These are phyloP conservation scores for Picea sitchensis DNA, from an alignment of 75 land plant genomes.

Conservation along the genomic window DNA sequence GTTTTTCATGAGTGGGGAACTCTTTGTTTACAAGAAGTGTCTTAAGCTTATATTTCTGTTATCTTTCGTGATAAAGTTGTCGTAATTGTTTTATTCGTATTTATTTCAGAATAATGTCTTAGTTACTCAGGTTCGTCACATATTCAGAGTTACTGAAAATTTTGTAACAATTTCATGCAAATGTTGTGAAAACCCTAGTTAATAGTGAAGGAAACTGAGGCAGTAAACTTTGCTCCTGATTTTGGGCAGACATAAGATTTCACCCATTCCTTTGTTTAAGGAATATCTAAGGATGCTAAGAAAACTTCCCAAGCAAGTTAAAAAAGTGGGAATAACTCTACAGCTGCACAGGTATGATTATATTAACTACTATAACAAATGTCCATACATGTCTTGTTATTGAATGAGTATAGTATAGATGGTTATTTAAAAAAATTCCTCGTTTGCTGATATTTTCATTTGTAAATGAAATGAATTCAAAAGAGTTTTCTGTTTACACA, in stretches of 20 bases:
- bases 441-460: not conserved
- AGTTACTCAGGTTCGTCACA: not conserved
- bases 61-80: too few relatives aligned
- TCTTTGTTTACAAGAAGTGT: too few relatives aligned
- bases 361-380: not conserved
- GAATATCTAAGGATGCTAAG: constrained; percentile 66
- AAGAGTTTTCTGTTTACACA: constrained; percentile 38
- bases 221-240: constrained; percentile 50
- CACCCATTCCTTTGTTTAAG: constrained; percentile 66
- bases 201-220: constrained; percentile 61
- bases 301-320: constrained; percentile 35
- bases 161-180: constrained; percentile 29
- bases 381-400: not conserved
- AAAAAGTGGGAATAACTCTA: constrained; percentile 57
- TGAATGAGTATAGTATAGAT: not conserved
- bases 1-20: too few relatives aligned
- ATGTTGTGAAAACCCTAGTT: constrained; percentile 44
- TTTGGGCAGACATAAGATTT: constrained; percentile 58
- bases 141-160: not conserved
- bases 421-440: not conserved
- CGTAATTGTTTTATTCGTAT: too few relatives aligned
- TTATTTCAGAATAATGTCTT: too few relatives aligned
- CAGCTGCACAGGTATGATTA: constrained; percentile 31
- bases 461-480: constrained; percentile 29
- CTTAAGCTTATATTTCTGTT: too few relatives aligned